Percentiles rank a stretch among this genome's conserved stretches.
These are phyloP conservation scores for Saccharomyces hybrid DNA, from an alignment of 1,139 yeast genomes.

Conservation along the genomic window DNA sequence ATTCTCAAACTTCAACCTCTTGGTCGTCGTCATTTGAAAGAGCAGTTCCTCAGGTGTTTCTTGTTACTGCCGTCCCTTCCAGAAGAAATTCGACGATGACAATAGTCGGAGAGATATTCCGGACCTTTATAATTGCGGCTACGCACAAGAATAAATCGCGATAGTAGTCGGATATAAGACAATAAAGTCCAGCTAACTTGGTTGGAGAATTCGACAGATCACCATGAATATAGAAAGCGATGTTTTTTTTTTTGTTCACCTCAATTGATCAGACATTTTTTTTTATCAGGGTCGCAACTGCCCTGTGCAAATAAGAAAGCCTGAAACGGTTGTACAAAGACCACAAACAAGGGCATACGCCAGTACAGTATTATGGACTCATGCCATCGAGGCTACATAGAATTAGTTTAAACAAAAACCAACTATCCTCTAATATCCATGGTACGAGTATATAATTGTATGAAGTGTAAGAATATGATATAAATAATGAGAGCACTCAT, in stretches of 20 bases:
- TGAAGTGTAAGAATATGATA: no score
- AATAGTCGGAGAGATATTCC: neutral
- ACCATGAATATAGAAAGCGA: no score
- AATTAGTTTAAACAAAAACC: no score
- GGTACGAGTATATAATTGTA: no score
- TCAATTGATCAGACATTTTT: neutral
- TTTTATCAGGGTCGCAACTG: no score
- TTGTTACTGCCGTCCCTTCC: neutral
- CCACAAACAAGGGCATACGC: no score
- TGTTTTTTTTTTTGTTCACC: neutral
- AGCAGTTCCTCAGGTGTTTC: neutral
- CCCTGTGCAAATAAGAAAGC: no score
- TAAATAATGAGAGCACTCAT: no score
- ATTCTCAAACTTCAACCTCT: conserved; percentile 11
- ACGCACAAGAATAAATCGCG: neutral
- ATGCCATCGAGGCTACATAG: no score
- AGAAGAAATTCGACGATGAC: neutral
- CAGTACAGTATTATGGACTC: no score
- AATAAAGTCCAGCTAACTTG: neutral
- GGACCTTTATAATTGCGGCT: conserved; percentile 1
- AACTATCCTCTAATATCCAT: no score
- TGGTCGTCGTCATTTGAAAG: neutral
- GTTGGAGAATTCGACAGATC: neutral
- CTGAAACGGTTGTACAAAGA: no score
- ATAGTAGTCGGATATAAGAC: neutral